Percentiles rank a stretch among this genome's conserved stretches.
Conservation (phyloP, 306 rosid species). For the Astragalus glycyphyllos region DNA sequence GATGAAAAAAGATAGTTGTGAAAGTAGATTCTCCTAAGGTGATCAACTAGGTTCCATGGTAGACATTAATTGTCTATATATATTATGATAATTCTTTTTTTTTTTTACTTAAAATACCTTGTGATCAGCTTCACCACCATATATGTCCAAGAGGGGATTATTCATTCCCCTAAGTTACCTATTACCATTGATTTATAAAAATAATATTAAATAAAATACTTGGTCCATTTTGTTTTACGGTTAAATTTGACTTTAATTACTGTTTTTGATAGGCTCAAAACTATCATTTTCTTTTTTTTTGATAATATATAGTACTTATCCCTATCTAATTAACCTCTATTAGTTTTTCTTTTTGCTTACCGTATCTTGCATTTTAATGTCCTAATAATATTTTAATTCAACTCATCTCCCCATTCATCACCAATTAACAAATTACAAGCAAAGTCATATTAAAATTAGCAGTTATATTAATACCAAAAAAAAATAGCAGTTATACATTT, state of each 20-base stretch:
- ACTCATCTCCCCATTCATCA: slow-evolving; percentile 22
- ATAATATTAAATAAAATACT: not conserved
- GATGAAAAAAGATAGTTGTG: no score
- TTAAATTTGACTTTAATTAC: slow-evolving; percentile 45
- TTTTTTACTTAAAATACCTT: no score
- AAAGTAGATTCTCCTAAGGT: no score
- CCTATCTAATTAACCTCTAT: slow-evolving; percentile 28
- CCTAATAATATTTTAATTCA: slow-evolving; percentile 34
- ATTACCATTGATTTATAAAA: not conserved
- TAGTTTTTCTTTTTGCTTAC: slow-evolving; percentile 14
- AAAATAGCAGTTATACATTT: not conserved
- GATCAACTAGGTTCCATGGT: no score
- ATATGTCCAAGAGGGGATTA: not conserved
- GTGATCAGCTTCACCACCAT: no score
- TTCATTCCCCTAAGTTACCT: not conserved
- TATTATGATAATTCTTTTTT: no score
- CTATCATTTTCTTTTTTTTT: slow-evolving; percentile 18
- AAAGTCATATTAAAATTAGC: slow-evolving; percentile 28
- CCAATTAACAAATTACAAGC: slow-evolving; percentile 25
- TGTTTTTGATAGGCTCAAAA: slow-evolving; percentile 36
- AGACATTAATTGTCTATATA: no score
- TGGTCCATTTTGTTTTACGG: not conserved
- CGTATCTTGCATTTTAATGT: slow-evolving; percentile 25
- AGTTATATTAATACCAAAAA: not conserved
- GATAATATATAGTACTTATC: slow-evolving; percentile 41